Evolutionary conservation across 257 asterid species (phyloP).

Genomic region (Solanum ossicruentum): DNA sequence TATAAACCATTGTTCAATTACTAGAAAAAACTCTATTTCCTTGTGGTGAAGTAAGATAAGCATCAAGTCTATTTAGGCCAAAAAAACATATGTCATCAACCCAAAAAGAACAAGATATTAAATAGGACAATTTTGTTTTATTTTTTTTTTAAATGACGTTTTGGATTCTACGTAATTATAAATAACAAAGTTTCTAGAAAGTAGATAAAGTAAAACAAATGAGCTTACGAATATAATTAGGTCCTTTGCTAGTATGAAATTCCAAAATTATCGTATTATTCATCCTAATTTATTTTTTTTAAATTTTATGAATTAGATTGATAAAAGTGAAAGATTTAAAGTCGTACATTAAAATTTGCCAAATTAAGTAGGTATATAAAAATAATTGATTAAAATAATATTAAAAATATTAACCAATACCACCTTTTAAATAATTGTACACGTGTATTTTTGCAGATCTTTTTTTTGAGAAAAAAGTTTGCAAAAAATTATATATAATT

Average conservation of each 20-base stretch:
- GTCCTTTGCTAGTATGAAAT: background rate
- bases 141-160: background rate
- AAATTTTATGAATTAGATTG: no score
- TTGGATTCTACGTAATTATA: background rate
- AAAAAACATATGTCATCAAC: background rate
- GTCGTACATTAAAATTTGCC: background rate
- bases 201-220: background rate
- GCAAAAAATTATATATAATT: background rate
- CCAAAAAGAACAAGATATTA: background rate
- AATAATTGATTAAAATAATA: background rate
- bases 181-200: background rate
- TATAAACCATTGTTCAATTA: background rate
- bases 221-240: background rate
- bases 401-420: no score
- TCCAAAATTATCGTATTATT: background rate
- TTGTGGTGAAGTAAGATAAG: background rate
- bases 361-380: background rate
- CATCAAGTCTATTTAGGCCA: background rate
- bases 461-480: background rate
- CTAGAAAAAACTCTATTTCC: background rate
- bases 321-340: background rate
- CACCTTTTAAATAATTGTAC: no score
- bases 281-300: no score
- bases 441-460: background rate
- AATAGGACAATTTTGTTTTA: background rate